A percentile compares a stretch with the other conserved stretches of the same genome.
phyloP scores from a whole-genome alignment of 306 rosid species.

The Purshia tridentata region DNA sequence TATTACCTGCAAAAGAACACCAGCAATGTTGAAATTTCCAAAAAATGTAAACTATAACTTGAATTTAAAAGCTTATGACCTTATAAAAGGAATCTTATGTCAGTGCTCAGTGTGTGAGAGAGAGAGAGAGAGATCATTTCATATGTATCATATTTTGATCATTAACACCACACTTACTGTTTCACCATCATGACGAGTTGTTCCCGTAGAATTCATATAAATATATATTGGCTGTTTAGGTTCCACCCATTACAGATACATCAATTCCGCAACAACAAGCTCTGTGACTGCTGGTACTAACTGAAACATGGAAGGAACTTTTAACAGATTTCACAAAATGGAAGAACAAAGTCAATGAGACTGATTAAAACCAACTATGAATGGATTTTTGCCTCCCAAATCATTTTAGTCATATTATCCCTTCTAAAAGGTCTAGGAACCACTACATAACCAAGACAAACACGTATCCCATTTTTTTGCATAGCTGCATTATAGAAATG shows the following conservation, averaged over 20 bases:
- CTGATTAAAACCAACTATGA: neutral
- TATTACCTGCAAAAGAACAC: conserved; percentile 50
- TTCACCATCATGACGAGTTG: conserved; percentile 93
- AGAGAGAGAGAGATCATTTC: neutral
- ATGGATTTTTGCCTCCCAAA: neutral
- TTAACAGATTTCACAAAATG: conserved; percentile 24
- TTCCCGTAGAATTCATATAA: conserved; percentile 90
- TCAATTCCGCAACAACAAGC: conserved; percentile 81
- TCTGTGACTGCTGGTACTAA: conserved; percentile 97
- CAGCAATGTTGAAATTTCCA: conserved; percentile 9
- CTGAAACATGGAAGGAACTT: conserved; percentile 43
- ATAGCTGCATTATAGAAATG: neutral
- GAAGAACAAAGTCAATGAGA: conserved; percentile 1
- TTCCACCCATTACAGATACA: conserved; percentile 87
- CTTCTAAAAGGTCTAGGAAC: neutral
- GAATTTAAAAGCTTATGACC: conserved; percentile 4
- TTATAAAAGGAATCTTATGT: neutral
- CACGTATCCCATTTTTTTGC: neutral
- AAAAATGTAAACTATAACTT: neutral
- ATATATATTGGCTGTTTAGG: conserved; percentile 73
- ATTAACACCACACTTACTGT: conserved; percentile 48
- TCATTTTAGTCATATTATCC: neutral
- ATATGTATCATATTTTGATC: conserved; percentile 5
- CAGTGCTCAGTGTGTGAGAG: neutral
- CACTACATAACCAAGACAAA: neutral